Evolutionary conservation across 257 asterid genomes (phyloP).

Genomic region (Verbena officinalis): DNA sequence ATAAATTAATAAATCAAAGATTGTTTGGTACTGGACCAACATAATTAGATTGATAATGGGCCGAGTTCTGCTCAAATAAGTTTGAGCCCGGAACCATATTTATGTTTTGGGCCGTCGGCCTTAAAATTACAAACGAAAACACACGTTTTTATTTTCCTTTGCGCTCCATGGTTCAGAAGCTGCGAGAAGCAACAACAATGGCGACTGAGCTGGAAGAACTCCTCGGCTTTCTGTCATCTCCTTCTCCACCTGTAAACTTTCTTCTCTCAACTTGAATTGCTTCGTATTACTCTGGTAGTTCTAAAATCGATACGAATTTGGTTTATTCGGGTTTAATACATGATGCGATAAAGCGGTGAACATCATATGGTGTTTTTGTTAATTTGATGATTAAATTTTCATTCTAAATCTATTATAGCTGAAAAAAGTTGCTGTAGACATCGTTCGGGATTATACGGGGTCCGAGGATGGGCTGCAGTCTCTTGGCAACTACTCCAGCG

Average conservation of each 20-base stretch:
- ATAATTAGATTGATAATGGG: not conserved
- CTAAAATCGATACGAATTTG: too few species aligned
- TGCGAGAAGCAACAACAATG: constrained; percentile 42
- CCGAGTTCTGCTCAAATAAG: not conserved
- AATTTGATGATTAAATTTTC: not conserved
- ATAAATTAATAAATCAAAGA: not conserved
- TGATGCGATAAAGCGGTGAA: not conserved
- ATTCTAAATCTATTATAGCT: constrained; percentile 43
- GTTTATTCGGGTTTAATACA: not conserved
- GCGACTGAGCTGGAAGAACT: constrained; percentile 96
- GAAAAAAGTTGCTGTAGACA: constrained; percentile 74
- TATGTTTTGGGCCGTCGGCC: not conserved
- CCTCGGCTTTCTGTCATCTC: constrained; percentile 74
- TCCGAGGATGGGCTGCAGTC: constrained; percentile 86
- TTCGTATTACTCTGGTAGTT: not conserved
- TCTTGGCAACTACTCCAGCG: constrained; percentile 55
- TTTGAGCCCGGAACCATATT: not conserved
- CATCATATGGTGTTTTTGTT: not conserved
- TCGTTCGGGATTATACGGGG: constrained; percentile 92
- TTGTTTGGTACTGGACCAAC: too few species aligned
- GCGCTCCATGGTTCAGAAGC: constrained; percentile 13
- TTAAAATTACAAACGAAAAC: not conserved
- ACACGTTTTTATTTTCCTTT: not conserved
- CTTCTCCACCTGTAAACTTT: constrained; percentile 68
- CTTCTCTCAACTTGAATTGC: not conserved